Percentiles rank a stretch among this genome's conserved stretches.
Evolutionary conservation across 192 early-diverging fungal genomes (phyloP).

Genomic region (Geosiphon pyriformis): DNA sequence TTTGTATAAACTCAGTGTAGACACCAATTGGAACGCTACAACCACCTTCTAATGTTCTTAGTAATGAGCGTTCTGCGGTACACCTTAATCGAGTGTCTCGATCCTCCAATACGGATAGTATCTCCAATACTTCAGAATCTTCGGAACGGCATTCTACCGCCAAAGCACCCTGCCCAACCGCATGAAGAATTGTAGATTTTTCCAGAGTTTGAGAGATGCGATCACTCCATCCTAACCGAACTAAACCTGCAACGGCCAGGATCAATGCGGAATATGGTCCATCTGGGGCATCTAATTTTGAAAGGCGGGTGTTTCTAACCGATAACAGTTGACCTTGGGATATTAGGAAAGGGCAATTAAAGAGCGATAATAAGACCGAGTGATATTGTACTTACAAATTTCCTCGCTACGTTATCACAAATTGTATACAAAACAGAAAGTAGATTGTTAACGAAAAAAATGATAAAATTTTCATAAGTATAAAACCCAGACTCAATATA

Average conservation of each 20-base stretch:
- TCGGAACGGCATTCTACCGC: slow-evolving; percentile 73
- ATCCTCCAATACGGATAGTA: slow-evolving; percentile 67
- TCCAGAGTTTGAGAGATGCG: slow-evolving; percentile 69
- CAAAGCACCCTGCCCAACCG: slow-evolving; percentile 90
- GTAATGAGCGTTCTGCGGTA: slow-evolving; percentile 75
- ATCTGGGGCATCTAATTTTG: slow-evolving; percentile 77
- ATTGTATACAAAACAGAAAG: not conserved
- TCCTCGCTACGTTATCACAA: slow-evolving; percentile 22
- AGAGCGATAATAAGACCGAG: too few species aligned
- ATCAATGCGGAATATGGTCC: slow-evolving; percentile 70
- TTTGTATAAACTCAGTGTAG: slow-evolving; percentile 44
- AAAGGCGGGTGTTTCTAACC: slow-evolving; percentile 75
- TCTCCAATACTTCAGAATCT: slow-evolving; percentile 43
- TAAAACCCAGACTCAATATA: not conserved
- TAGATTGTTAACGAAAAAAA: too few species aligned
- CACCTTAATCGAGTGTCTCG: slow-evolving; percentile 58
- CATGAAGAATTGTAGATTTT: slow-evolving; percentile 63
- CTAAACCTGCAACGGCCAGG: slow-evolving; percentile 81
- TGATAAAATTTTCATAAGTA: too few species aligned
- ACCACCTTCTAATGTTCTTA: slow-evolving; percentile 87
- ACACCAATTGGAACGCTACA: slow-evolving; percentile 95
- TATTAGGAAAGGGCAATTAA: too few species aligned
- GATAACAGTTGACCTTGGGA: too few species aligned
- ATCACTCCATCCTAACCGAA: slow-evolving; percentile 57
- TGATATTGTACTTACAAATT: slow-evolving; percentile 33